Evolutionary conservation across 345 rosid species (phyloP).

Genomic region (Erysimum cheiranthoides): DNA sequence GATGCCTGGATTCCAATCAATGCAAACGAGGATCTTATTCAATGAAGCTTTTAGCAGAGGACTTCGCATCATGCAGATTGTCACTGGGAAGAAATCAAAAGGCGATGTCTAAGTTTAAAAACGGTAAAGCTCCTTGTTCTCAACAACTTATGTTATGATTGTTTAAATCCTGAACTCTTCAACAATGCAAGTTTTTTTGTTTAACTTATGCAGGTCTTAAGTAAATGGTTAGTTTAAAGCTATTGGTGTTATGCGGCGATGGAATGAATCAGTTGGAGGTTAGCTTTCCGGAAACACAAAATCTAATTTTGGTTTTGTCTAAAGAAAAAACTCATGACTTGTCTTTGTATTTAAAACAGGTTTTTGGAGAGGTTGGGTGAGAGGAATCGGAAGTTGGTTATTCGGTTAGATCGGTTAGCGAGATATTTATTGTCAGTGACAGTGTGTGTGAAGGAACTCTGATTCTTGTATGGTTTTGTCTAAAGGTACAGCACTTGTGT

Average conservation of each 20-base stretch:
- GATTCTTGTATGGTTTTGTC: slow-evolving; percentile 37
- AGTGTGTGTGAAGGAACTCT: slow-evolving; percentile 32
- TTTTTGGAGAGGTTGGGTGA: slow-evolving; percentile 20
- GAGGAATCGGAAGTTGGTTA: slow-evolving; percentile 23
- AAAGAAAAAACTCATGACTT: neutral
- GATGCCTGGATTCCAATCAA: slow-evolving; percentile 89
- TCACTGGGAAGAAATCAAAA: slow-evolving; percentile 72
- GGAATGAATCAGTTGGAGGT: slow-evolving; percentile 34
- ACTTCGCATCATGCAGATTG: slow-evolving; percentile 78
- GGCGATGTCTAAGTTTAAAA: slow-evolving; percentile 35
- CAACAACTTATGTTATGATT: slow-evolving; percentile 14
- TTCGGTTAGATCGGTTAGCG: slow-evolving; percentile 40
- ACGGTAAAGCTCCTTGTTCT: slow-evolving; percentile 29
- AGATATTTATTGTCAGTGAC: slow-evolving; percentile 28
- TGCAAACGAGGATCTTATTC: slow-evolving; percentile 91
- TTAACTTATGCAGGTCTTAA: slow-evolving; percentile 33
- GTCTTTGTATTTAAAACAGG: slow-evolving; percentile 24
- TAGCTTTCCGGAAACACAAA: neutral
- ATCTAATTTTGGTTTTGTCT: neutral
- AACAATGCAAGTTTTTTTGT: slow-evolving; percentile 11
- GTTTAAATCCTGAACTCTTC: slow-evolving; percentile 2
- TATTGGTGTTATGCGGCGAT: slow-evolving; percentile 15
- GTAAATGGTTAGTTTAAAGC: slow-evolving; percentile 33
- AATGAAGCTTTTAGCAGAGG: slow-evolving; percentile 94
- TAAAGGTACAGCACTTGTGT: slow-evolving; percentile 37